Conservation (phyloP, 2,329 filamentous ascomycete species). For the Dendryphion nanum region DNA sequence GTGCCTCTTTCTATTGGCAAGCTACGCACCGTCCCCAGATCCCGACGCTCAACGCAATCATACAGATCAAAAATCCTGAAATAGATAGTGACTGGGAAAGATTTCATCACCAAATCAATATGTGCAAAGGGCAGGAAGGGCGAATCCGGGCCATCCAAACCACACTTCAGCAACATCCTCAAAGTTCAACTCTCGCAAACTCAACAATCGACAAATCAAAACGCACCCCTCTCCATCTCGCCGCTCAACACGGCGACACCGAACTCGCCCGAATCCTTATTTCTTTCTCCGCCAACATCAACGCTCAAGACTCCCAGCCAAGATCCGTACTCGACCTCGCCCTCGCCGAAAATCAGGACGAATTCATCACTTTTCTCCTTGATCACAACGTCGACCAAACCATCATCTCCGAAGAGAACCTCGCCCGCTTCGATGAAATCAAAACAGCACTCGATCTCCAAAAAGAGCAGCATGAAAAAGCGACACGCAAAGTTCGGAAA, state of each 20-base stretch:
- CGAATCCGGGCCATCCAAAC: slow-evolving; percentile 4
- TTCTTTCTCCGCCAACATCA: slow-evolving; percentile 11
- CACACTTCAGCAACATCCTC: slow-evolving; percentile 8
- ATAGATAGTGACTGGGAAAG: slow-evolving; percentile 10
- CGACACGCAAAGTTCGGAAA: neutral
- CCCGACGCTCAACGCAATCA: too few species aligned
- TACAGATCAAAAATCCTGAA: too few species aligned
- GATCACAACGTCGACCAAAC: slow-evolving; percentile 10
- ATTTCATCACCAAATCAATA: slow-evolving; percentile 14
- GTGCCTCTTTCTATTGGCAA: too few species aligned
- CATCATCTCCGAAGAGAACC: slow-evolving; percentile 8
- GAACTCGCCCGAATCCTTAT: slow-evolving; percentile 11
- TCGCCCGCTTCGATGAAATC: slow-evolving; percentile 8
- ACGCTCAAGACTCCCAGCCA: slow-evolving; percentile 14
- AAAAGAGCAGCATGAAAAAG: neutral
- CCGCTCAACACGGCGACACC: slow-evolving; percentile 12
- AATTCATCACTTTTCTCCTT: slow-evolving; percentile 14
- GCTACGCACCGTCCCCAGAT: too few species aligned
- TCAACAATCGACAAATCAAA: slow-evolving; percentile 8
- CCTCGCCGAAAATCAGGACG: slow-evolving; percentile 7
- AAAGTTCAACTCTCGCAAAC: slow-evolving; percentile 9
- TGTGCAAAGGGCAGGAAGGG: slow-evolving; percentile 3
- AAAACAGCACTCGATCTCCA: slow-evolving; percentile 9
- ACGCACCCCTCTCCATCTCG: slow-evolving; percentile 15
- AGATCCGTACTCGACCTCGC: slow-evolving; percentile 16